These are phyloP conservation scores for Epichloe uncinata DNA, from an alignment of 2,329 filamentous ascomycete genomes.

Conservation along the genomic window DNA sequence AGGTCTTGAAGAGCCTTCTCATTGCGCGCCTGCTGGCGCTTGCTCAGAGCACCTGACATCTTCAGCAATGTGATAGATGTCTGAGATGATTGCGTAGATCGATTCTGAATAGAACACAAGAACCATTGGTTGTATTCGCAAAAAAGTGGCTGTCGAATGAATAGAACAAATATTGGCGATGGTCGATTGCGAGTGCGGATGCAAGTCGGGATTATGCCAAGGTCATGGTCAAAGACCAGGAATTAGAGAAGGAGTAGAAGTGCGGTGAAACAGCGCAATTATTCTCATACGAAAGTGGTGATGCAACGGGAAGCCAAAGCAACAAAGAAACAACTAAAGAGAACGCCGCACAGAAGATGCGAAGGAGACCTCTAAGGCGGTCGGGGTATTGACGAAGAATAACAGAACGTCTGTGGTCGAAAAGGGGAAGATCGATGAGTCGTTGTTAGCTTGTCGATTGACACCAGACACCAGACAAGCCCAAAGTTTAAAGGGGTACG, in stretches of 20 bases:
- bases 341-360: neutral
- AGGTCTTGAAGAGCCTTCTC: constrained; percentile 85
- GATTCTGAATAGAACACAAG: neutral
- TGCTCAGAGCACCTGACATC: constrained; percentile 71
- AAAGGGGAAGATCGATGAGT: constrained; percentile 2
- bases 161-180: neutral
- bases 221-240: neutral
- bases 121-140: neutral
- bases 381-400: neutral
- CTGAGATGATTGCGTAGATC: neutral
- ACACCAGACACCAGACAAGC: neutral
- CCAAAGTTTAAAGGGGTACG: too few species aligned
- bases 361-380: too few species aligned
- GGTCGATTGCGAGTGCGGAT: neutral
- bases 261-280: neutral
- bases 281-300: neutral
- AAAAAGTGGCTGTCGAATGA: neutral
- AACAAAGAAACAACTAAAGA: neutral
- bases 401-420: neutral
- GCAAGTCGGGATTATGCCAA: neutral
- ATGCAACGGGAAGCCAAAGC: neutral
- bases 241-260: neutral
- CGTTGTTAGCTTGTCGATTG: neutral
- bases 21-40: constrained; percentile 96
- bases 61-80: neutral